A percentile compares a stretch with the other conserved stretches of the same genome.
These are phyloP conservation scores for Cajanus cajan DNA, from an alignment of 306 rosid species.

Conservation along the genomic window DNA sequence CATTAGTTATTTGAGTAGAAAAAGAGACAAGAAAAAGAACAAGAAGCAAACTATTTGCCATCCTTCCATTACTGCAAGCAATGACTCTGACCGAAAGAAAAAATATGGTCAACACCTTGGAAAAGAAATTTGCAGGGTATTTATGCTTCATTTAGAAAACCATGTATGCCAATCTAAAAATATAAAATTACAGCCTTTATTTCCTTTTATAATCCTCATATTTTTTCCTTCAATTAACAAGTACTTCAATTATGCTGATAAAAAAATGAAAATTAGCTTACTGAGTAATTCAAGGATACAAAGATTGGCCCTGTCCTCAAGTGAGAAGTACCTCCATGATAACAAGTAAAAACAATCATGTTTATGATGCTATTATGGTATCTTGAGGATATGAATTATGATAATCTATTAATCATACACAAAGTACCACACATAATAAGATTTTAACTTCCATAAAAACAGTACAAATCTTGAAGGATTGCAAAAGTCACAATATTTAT, in stretches of 20 bases:
- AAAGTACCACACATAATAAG: neutral
- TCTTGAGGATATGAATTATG: neutral
- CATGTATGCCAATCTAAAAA: neutral
- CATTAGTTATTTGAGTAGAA: neutral
- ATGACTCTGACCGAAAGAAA: neutral
- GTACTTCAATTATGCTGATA: neutral
- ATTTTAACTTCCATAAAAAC: neutral
- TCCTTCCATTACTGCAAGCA: neutral
- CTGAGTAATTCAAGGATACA: slow-evolving; percentile 3
- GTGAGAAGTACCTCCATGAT: neutral
- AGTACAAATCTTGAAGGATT: neutral
- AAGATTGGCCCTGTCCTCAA: neutral
- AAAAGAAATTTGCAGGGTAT: slow-evolving; percentile 7
- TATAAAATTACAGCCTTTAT: slow-evolving; percentile 10
- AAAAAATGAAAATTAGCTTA: neutral
- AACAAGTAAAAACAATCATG: neutral
- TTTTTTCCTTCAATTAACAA: slow-evolving; percentile 26
- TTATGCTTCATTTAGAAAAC: slow-evolving; percentile 19
- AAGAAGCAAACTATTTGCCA: slow-evolving; percentile 6
- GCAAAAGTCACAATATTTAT: neutral
- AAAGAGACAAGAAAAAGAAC: neutral
- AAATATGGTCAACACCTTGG: neutral
- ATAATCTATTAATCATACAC: neutral
- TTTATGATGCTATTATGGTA: neutral
- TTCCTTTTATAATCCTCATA: slow-evolving; percentile 6